Evolutionary conservation across 2,329 filamentous ascomycete species (phyloP).

Genomic region (Sporothrix pseudoabietina): DNA sequence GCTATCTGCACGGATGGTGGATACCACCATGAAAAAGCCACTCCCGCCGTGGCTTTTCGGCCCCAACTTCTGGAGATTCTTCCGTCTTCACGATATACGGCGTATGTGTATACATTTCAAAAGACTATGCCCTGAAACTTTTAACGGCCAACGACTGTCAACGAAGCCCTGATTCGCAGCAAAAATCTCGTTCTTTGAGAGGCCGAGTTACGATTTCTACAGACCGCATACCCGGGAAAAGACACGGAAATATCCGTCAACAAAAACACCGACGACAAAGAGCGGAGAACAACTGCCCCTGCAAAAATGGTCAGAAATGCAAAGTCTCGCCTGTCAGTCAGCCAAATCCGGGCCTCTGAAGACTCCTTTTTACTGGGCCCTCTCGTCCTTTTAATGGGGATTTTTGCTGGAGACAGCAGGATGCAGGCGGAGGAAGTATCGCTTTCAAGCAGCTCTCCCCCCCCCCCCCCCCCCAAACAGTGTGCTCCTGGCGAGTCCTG

Average conservation of each 20-base stretch:
- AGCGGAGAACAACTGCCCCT: background rate
- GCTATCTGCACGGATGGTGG: slow-evolving; percentile 12
- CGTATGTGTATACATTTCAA: background rate
- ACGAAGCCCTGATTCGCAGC: background rate
- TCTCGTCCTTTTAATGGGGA: background rate
- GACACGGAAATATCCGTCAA: background rate
- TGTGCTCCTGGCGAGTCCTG: background rate
- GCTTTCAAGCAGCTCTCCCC: background rate
- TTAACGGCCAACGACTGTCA: background rate
- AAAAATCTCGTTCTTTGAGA: background rate
- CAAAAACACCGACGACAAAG: background rate
- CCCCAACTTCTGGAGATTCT: background rate
- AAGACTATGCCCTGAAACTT: background rate
- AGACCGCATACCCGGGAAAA: background rate
- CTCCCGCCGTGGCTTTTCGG: background rate
- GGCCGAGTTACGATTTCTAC: background rate
- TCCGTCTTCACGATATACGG: background rate
- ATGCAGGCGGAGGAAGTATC: slow-evolving; percentile 7
- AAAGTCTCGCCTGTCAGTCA: background rate
- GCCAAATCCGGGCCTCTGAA: background rate
- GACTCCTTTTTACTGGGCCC: background rate
- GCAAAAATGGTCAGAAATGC: background rate
- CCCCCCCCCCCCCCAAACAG: background rate
- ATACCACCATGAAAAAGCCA: background rate
- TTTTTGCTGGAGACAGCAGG: background rate